Base-by-base conservation (phyloP, 2,329 filamentous ascomycete genomes). In the Mariannaea sp. region DNA sequence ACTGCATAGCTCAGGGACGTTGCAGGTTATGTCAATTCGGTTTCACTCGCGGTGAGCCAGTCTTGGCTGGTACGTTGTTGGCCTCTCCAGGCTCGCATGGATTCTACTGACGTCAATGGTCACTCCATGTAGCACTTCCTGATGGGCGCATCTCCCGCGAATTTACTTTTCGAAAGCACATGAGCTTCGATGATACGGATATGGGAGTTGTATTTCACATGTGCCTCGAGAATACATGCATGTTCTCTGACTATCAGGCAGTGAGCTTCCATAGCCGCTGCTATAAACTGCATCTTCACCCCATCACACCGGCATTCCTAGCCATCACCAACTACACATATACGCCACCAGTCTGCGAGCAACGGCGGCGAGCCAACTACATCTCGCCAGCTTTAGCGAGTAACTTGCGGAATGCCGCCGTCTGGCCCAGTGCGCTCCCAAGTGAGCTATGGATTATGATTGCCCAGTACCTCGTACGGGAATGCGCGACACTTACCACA, bases 1-100 rank as follows among this genome's bases (percentile, higher is more conserved):
- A 49, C 40, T 55, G 51, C 49, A 53, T 58, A 26, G 53, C 49
- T 7, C 24, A 58, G 33, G 56, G 52, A 22, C 52, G 48, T 6
- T 53, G 45, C 29, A 53, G 52, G 35, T 32, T 53, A 4, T 58
- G 56, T 14, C 49, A 58, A 20, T 56, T 56, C 17, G 5, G 4
- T 7, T 26, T 53, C n/a, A 27, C 4, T 0, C 48, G 50, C 6
- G 24, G 38, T 24, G 56, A 55, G 22, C 29, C 16, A 6, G 24
- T 58, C 24, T 16, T 16, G 35, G 44, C 38, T 41, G 49, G 52
- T 53, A 50, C 19, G 41, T 24, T 7, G 22, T 14, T n/a, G n/a
- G n/a, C 29, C 38, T 44, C 36, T 32, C n/a, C n/a, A n/a, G n/a
- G 24, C 26, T 10, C 24, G n/a, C 22, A 6, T 3, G 24, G 32